Base-by-base conservation (phyloP, 129 eudicot species). In the Kitagawia praeruptora region DNA sequence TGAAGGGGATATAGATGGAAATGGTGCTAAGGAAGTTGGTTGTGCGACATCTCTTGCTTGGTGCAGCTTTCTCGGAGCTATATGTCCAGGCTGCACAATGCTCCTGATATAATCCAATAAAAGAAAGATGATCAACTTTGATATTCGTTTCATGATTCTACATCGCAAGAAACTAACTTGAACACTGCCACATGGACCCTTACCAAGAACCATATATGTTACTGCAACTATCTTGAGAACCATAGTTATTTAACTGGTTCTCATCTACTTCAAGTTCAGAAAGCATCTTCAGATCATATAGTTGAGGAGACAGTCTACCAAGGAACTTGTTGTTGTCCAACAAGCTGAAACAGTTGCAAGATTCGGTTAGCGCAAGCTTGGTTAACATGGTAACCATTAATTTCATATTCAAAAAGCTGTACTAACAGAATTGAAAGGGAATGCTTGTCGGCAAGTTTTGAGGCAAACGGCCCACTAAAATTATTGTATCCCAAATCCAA, bases 401-500 rank as follows among this genome's bases (percentile, higher is more conserved):
- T 23, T 27, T 28, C 61, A 58, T 11, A 53, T 10, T 49, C 31
- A 28, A 70, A 81, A 80, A 9, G 77, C 44, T 51, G 27, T 21
- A 86, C 97, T 86, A 78, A 91, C 97, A 89, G 90, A 75, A 85
- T 86, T 53, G 90, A 87, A 54, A 91, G 80, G 44, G 92, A 86
- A 40, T 81, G 82, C 25, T 91, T 87, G 42, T 86, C 85, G 81
- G 79, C 84, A 64, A 89, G 79, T 81, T 85, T 84, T 75, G 84
- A 74, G 6, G 93, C 82, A 53, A 89, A 74, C 25, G 84, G 74
- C 12, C 90, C 90, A 27, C 82, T 86, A 71, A 91, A 87, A 84
- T 91, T 86, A 80, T 91, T 91, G 87, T 81, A 76, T 70, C 93
- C 97, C 85, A 91, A 83, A 75, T 91, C 97, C 83, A 91, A 75